Evolutionary conservation across 169 alveolate genomes (phyloP).

Genomic region (Fabrea salina): DNA sequence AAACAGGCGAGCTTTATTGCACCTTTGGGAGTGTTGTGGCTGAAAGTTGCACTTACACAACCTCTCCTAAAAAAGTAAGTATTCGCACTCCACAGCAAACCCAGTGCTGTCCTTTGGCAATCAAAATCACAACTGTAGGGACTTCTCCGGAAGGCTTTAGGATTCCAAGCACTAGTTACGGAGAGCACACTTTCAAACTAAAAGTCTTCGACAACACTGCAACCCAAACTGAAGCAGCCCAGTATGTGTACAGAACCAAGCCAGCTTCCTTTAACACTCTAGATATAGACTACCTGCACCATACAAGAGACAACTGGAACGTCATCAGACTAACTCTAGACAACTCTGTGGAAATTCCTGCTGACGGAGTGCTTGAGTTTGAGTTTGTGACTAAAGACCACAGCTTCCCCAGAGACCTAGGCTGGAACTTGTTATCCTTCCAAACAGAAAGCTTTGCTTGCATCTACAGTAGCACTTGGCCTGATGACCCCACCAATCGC

Average conservation of each 20-base stretch:
- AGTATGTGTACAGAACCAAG: background rate
- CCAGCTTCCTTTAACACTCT: background rate
- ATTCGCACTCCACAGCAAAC: slow-evolving; percentile 11
- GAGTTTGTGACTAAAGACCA: slow-evolving; percentile 18
- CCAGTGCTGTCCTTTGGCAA: slow-evolving; percentile 20
- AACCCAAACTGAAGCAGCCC: slow-evolving; percentile 26
- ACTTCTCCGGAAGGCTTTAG: slow-evolving; percentile 1
- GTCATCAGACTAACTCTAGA: background rate
- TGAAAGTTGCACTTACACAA: background rate
- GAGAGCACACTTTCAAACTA: background rate
- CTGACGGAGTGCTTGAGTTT: slow-evolving; percentile 21
- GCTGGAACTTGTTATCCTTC: slow-evolving; percentile 24
- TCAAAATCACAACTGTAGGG: slow-evolving; percentile 26
- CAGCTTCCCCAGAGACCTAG: slow-evolving; percentile 34
- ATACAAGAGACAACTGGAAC: slow-evolving; percentile 34
- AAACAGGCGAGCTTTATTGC: slow-evolving; percentile 7
- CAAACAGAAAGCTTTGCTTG: slow-evolving; percentile 11
- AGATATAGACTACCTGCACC: background rate
- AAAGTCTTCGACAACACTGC: background rate
- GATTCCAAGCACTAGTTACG: background rate
- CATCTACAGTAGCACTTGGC: background rate
- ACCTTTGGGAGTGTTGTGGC: slow-evolving; percentile 4
- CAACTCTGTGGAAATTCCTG: slow-evolving; percentile 14
- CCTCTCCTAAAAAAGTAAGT: background rate
- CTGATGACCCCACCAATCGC: background rate